These are phyloP conservation scores for Rubus idaeus DNA, from an alignment of 306 rosid genomes.

Conservation along the genomic window DNA sequence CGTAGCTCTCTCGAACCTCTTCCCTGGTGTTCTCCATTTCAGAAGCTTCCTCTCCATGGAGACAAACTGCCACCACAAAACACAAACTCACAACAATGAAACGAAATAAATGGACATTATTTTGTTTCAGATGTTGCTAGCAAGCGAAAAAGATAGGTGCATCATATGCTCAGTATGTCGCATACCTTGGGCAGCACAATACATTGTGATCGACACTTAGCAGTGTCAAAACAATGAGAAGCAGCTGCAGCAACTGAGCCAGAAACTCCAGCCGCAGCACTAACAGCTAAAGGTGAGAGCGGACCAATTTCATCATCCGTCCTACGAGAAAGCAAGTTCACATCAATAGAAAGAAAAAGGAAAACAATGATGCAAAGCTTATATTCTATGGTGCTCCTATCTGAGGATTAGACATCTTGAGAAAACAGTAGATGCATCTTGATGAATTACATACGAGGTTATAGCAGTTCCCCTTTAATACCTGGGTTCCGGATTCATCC, in stretches of 20 bases:
- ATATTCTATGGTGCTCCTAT: slow-evolving; percentile 17
- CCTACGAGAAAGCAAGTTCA: slow-evolving; percentile 47
- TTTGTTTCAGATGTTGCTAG: neutral
- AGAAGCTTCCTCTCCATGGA: slow-evolving; percentile 74
- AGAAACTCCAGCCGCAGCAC: slow-evolving; percentile 86
- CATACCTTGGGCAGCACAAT: slow-evolving; percentile 77
- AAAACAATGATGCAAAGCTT: slow-evolving; percentile 3
- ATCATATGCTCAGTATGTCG: neutral
- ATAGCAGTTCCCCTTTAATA: slow-evolving; percentile 16
- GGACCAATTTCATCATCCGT: slow-evolving; percentile 70
- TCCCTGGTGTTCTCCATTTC: slow-evolving; percentile 73
- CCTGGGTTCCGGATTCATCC: slow-evolving; percentile 89
- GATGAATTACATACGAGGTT: neutral
- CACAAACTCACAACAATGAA: neutral
- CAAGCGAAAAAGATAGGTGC: neutral
- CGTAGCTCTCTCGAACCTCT: slow-evolving; percentile 58
- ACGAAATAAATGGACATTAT: neutral
- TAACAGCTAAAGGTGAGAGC: slow-evolving; percentile 66
- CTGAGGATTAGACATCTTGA: slow-evolving; percentile 8
- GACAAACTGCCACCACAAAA: slow-evolving; percentile 52
- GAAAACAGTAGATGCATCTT: slow-evolving; percentile 10
- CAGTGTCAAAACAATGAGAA: slow-evolving; percentile 91
- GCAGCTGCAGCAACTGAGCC: slow-evolving; percentile 90
- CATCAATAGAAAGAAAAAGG: slow-evolving; percentile 25
- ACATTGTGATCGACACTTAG: slow-evolving; percentile 76